Evolutionary conservation across 2,329 filamentous ascomycete species (phyloP).

Genomic region (Ophiostoma novo-ulmi): DNA sequence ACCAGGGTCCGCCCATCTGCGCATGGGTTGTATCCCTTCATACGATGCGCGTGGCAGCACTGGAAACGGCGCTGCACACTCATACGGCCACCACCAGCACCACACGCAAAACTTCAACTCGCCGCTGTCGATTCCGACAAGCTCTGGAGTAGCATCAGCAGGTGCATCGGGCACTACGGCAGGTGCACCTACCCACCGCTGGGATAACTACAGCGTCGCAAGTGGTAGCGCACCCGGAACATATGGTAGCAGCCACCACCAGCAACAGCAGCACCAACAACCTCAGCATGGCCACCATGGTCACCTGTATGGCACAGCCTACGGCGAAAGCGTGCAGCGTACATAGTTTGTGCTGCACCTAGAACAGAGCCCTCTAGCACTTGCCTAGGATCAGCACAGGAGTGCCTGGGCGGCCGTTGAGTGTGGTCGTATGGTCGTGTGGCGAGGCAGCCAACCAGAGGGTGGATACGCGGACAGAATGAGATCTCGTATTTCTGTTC

Average conservation of each 20-base stretch:
- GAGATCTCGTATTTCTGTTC: neutral
- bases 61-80: conserved; percentile 15
- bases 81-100: conserved; percentile 31
- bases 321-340: conserved; percentile 26
- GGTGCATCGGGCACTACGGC: neutral
- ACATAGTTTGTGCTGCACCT: conserved; percentile 17
- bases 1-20: conserved; percentile 32
- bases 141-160: conserved; percentile 6
- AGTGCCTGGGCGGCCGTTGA: neutral
- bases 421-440: conserved; percentile 4
- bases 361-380: neutral
- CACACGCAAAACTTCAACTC: conserved; percentile 27
- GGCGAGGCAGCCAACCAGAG: conserved; percentile 13
- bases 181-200: conserved; percentile 20
- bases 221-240: conserved; percentile 7
- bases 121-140: conserved; percentile 23
- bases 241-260: conserved; percentile 23
- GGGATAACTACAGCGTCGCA: conserved; percentile 27
- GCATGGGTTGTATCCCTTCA: conserved; percentile 36
- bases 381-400: neutral
- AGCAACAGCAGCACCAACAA: conserved; percentile 24
- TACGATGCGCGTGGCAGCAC: conserved; percentile 31
- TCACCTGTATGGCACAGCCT: conserved; percentile 26
- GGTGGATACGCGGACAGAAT: neutral
- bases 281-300: conserved; percentile 23